Conservation (phyloP, 495 filamentous ascomycete species). For the Neurospora sp. region DNA sequence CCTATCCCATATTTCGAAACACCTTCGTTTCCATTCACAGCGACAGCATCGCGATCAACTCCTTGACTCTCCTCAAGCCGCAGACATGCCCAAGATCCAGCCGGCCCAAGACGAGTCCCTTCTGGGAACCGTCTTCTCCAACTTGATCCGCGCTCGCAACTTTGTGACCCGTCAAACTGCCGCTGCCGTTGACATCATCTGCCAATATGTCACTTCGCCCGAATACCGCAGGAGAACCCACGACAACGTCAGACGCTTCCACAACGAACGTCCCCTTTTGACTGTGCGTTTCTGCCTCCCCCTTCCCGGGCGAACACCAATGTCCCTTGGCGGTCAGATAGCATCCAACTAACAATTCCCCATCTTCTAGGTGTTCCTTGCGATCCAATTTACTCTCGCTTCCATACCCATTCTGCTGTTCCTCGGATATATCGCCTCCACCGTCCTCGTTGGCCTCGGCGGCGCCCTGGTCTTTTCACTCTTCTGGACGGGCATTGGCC, state of each 20-base stretch:
- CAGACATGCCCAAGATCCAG: background rate
- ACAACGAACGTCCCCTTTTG: background rate
- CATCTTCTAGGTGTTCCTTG: background rate
- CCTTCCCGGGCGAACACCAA: background rate
- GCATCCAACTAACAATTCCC: background rate
- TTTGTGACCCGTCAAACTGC: background rate
- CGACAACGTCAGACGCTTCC: background rate
- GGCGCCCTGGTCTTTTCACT: constrained; percentile 50
- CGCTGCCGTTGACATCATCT: background rate
- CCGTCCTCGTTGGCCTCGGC: constrained; percentile 44
- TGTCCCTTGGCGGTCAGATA: background rate
- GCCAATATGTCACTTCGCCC: background rate
- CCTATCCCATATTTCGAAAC: background rate
- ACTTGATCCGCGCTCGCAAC: background rate
- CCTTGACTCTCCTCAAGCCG: background rate
- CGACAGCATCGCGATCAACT: background rate
- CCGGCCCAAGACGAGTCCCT: background rate
- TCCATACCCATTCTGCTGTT: constrained; percentile 51
- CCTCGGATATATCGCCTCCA: constrained; percentile 43
- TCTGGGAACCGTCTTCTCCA: background rate
- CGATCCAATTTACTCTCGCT: background rate
- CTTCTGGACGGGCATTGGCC: constrained; percentile 52
- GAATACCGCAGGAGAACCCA: background rate
- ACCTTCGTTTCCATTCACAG: too few relatives aligned
- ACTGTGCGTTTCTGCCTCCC: background rate